Base-by-base conservation (phyloP, 495 filamentous ascomycete genomes). In the Amorphotheca resinae region DNA sequence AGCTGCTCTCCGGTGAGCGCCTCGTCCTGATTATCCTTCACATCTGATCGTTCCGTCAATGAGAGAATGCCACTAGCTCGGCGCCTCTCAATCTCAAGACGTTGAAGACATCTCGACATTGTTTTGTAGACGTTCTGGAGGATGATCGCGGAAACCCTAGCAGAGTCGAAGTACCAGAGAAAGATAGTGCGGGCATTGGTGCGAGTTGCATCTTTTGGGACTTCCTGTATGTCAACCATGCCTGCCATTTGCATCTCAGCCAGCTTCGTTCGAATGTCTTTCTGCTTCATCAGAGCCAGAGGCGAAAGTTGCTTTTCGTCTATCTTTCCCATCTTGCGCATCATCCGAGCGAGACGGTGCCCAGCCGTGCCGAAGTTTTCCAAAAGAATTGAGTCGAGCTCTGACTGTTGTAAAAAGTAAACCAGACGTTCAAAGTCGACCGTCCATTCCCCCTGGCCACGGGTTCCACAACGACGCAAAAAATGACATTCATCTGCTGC, bases 191-290 rank as follows among this genome's bases (percentile, higher is more conserved):
- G 77, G 38, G 71, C 77, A 8, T 86, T 77, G 37, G 84, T 73
- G 1, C 85, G 79, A 38, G 77, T 80, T 37, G 68, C 70, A 50
- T 95, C 89, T 33, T 79, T 79, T 3, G 91, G 91, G 0, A 96
- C 79, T 64, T 99, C 91, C 56, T 96, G 93, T 8, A 87, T 67
- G 45, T 95, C 82, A 14, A 94, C 70, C 45, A 88, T 80, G 3
- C 91, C 89, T 20, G 74, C 72, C 51, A 77, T 73, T 47, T 93
- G 82, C 70, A 99, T 82, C 43, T 73, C 73, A 1, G 79, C 73
- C 53, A 96, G 77, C 45, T 84, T 79, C 42, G 80, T 72, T 11
- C 89, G 86, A 33, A 94, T 68, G 34, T 91, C 80, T 40, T 83
- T 79, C 54, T 85, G 81, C 18, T 75, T 76, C 49, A 93, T 72